A percentile compares a stretch with the other conserved stretches of the same genome.
Evolutionary conservation across 345 rosid genomes (phyloP).

Genomic region (Eutrema japonicum): DNA sequence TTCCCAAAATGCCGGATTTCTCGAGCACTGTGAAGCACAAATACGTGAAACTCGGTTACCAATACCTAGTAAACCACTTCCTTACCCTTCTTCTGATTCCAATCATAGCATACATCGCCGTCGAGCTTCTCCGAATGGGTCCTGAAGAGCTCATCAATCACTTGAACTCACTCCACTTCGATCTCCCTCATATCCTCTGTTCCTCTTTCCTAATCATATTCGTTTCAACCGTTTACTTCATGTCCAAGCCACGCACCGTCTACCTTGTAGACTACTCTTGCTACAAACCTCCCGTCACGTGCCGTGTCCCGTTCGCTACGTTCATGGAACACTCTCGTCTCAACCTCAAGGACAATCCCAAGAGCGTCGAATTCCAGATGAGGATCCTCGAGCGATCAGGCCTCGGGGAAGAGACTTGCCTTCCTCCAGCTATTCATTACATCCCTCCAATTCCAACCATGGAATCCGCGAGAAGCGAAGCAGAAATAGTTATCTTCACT

Average conservation of each 20-base stretch:
- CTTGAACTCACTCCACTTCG: slow-evolving; percentile 56
- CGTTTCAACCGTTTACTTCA: slow-evolving; percentile 61
- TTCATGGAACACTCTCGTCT: slow-evolving; percentile 72
- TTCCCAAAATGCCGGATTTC: slow-evolving; percentile 50
- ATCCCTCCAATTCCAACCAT: slow-evolving; percentile 78
- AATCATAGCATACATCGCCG: slow-evolving; percentile 45
- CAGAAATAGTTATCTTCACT: slow-evolving; percentile 68
- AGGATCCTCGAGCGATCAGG: slow-evolving; percentile 74
- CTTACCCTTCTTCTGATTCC: slow-evolving; percentile 59
- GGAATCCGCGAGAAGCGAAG: slow-evolving; percentile 66
- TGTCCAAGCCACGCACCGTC: slow-evolving; percentile 65
- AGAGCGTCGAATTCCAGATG: slow-evolving; percentile 69
- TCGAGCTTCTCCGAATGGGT: slow-evolving; percentile 58
- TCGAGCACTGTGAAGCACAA: slow-evolving; percentile 69
- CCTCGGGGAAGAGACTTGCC: slow-evolving; percentile 75
- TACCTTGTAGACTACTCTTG: slow-evolving; percentile 70
- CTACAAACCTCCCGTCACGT: slow-evolving; percentile 61
- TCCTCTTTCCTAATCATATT: slow-evolving; percentile 51
- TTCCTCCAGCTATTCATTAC: slow-evolving; percentile 79
- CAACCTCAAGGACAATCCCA: slow-evolving; percentile 49
- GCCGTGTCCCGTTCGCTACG: slow-evolving; percentile 67
- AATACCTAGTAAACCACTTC: slow-evolving; percentile 67
- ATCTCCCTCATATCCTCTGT: slow-evolving; percentile 51
- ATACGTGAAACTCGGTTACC: slow-evolving; percentile 77
- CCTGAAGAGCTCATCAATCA: slow-evolving; percentile 54